phyloP scores from a whole-genome alignment of 2,329 filamentous ascomycete species.

The Pezicula rhizophila region DNA sequence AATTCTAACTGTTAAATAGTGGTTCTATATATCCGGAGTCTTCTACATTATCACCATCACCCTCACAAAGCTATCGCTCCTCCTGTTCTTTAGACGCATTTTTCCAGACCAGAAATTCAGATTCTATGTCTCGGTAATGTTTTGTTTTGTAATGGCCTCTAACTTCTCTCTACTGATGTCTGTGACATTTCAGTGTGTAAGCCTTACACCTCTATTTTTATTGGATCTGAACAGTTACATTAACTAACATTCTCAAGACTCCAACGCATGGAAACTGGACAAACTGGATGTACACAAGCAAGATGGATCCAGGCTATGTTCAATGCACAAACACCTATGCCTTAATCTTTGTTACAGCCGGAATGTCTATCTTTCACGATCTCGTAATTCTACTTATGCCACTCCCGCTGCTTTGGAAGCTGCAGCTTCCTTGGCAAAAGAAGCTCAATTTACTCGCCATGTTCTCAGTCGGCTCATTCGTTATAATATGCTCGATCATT shows the following conservation, averaged over 20 bases:
- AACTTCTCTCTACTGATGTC: constrained; percentile 4
- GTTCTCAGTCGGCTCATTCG: constrained; percentile 11
- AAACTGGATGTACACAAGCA: constrained; percentile 8
- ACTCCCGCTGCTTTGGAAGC: constrained; percentile 2
- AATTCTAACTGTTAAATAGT: not conserved
- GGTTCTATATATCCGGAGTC: constrained; percentile 7
- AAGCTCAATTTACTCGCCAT: constrained; percentile 6
- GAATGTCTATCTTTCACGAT: constrained; percentile 7
- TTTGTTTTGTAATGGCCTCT: constrained; percentile 1
- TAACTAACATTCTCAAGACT: not conserved
- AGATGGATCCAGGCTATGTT: not conserved
- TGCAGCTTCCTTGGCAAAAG: constrained; percentile 4
- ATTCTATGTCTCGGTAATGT: not conserved
- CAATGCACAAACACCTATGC: constrained; percentile 7
- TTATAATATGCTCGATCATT: constrained; percentile 4
- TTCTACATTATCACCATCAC: constrained; percentile 6
- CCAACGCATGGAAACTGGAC: constrained; percentile 8
- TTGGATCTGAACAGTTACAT: too few relatives aligned
- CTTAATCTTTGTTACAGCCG: constrained; percentile 1
- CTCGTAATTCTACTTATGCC: constrained; percentile 7
- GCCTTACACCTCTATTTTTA: not conserved
- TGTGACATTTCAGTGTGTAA: constrained; percentile 9
- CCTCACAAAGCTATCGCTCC: constrained; percentile 8
- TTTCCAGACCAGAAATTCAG: constrained; percentile 3
- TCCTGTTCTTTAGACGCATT: constrained; percentile 10